Evolutionary conservation across 305 asterid species (phyloP).

Genomic region (Fraxinus platypoda): DNA sequence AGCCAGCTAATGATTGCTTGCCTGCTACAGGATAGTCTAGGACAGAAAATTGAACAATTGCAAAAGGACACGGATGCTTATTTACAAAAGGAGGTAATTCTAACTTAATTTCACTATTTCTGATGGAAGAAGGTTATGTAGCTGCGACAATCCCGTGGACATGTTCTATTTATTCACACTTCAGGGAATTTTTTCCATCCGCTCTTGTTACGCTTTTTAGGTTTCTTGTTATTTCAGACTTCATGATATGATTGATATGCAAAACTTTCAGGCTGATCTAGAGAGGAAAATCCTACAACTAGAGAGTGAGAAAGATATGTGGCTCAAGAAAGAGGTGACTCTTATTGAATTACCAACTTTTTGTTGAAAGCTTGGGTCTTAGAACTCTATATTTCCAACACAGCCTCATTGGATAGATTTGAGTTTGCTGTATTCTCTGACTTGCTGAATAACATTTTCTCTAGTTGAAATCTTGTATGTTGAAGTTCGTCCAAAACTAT

Average conservation of each 20-base stretch:
- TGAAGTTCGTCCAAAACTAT: not conserved
- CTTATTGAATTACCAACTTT: constrained; percentile 7
- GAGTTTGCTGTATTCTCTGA: constrained; percentile 7
- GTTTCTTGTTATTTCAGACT: constrained; percentile 10
- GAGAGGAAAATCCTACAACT: constrained; percentile 45
- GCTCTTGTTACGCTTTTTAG: not conserved
- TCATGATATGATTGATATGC: constrained; percentile 8
- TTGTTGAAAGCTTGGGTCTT: constrained; percentile 2
- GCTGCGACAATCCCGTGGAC: not conserved
- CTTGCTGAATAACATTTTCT: not conserved
- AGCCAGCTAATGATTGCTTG: constrained; percentile 24
- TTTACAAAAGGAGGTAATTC: constrained; percentile 44
- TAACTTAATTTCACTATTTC: constrained; percentile 8
- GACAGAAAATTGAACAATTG: constrained; percentile 34
- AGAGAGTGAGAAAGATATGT: constrained; percentile 51
- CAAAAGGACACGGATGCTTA: constrained; percentile 35
- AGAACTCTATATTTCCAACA: constrained; percentile 9
- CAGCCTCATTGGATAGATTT: constrained; percentile 4
- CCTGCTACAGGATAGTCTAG: constrained; percentile 37
- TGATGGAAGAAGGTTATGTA: constrained; percentile 10
- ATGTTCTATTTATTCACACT: not conserved
- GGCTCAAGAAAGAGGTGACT: constrained; percentile 43
- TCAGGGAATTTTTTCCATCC: not conserved
- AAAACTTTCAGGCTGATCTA: constrained; percentile 43
- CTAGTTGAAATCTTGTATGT: constrained; percentile 4